These are phyloP conservation scores for Clarireedia homoeocarpa DNA, from an alignment of 2,329 filamentous ascomycete species.

Conservation along the genomic window DNA sequence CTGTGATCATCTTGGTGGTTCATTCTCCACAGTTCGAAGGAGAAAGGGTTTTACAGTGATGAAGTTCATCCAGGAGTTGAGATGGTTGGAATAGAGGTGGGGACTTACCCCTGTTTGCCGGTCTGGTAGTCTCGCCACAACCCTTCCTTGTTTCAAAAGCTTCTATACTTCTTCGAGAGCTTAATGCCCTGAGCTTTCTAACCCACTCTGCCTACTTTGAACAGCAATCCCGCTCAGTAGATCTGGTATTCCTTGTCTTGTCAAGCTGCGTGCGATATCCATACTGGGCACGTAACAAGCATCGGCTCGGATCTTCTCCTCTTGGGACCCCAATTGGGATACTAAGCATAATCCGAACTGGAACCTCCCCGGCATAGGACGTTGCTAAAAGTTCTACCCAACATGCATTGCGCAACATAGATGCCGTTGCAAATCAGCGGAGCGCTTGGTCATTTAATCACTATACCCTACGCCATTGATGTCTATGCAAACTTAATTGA, in stretches of 20 bases:
- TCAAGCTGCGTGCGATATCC: too few species aligned
- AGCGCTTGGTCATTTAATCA: constrained; percentile 37
- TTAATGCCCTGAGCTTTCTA: constrained; percentile 14
- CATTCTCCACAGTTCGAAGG: constrained; percentile 6
- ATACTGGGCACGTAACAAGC: constrained; percentile 11
- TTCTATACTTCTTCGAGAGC: constrained; percentile 24
- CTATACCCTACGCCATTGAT: constrained; percentile 20
- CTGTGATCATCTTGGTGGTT: neutral
- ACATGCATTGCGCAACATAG: constrained; percentile 29
- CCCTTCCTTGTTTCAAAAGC: constrained; percentile 17
- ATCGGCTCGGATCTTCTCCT: constrained; percentile 20
- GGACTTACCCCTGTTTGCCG: constrained; percentile 1
- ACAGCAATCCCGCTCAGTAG: neutral
- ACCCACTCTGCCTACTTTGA: constrained; percentile 5
- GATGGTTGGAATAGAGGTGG: constrained; percentile 5
- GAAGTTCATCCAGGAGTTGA: constrained; percentile 11
- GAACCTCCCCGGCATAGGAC: constrained; percentile 21
- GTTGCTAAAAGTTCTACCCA: constrained; percentile 11
- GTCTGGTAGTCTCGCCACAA: constrained; percentile 6
- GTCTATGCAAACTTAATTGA: constrained; percentile 25
- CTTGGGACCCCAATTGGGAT: constrained; percentile 19
- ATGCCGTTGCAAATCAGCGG: constrained; percentile 40
- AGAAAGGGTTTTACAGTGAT: neutral
- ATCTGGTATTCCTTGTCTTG: neutral
- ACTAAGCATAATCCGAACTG: constrained; percentile 9